Conservation (phyloP, 768 basidiomycete species). For the Hydnum rufescens region DNA sequence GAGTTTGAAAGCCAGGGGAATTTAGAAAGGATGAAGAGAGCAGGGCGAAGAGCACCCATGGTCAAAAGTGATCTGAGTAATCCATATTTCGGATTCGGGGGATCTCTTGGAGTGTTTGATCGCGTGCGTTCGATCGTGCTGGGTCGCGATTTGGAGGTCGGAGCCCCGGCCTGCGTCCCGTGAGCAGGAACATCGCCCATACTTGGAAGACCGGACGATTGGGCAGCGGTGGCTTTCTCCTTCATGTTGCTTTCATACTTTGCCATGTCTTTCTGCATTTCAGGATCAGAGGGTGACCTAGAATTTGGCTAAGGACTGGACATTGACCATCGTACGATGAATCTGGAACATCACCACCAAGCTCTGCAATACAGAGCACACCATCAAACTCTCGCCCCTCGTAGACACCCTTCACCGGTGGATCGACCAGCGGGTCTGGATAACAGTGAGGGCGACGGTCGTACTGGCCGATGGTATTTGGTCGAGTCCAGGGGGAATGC, state of each 20-base stretch:
- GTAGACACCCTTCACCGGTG: constrained; percentile 26
- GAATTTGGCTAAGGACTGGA: constrained; percentile 65
- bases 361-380: constrained; percentile 36
- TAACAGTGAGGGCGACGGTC: no score
- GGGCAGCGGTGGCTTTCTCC: constrained; percentile 38
- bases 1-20: constrained; percentile 74
- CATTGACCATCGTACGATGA: no score
- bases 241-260: constrained; percentile 46
- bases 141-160: no score
- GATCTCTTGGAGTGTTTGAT: constrained; percentile 19
- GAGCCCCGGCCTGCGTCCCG: no score
- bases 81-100: constrained; percentile 58
- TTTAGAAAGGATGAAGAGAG: constrained; percentile 57
- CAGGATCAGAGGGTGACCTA: constrained; percentile 67
- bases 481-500: constrained; percentile 59
- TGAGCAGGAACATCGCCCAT: constrained; percentile 20
- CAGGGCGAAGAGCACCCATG: constrained; percentile 64
- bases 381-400: constrained; percentile 47
- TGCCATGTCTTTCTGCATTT: constrained; percentile 47
- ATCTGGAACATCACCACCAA: not conserved
- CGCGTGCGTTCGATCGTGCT: no score
- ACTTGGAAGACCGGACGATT: constrained; percentile 12
- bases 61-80: constrained; percentile 65
- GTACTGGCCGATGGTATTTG: not conserved
- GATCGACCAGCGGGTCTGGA: no score